Evolutionary conservation across 805 yeast genomes (phyloP).

Genomic region (Kodamaea leandrae): DNA sequence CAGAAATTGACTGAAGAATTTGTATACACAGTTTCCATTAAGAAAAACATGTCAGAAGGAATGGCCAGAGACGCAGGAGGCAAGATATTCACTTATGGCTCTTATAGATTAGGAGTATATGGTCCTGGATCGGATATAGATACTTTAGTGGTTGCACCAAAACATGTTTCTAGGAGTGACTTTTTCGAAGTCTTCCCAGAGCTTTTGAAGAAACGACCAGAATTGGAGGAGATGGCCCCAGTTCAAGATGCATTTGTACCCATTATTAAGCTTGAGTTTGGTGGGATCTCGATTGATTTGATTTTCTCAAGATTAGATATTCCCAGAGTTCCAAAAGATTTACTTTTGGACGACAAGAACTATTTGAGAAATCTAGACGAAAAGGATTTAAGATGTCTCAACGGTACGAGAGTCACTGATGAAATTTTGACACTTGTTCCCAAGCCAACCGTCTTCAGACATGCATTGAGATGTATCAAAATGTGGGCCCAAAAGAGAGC

Average conservation of each 20-base stretch:
- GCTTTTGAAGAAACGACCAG: slow-evolving; percentile 68
- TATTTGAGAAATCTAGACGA: slow-evolving; percentile 86
- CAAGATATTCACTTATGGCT: slow-evolving; percentile 93
- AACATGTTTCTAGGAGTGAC: slow-evolving; percentile 87
- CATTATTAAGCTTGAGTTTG: slow-evolving; percentile 82
- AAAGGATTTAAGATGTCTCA: slow-evolving; percentile 81
- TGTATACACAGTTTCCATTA: slow-evolving; percentile 75
- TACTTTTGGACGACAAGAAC: slow-evolving; percentile 82
- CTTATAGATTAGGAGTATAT: slow-evolving; percentile 91
- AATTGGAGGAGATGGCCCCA: slow-evolving; percentile 84
- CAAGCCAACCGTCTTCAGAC: slow-evolving; percentile 86
- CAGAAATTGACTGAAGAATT: slow-evolving; percentile 78
- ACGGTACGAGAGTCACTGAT: slow-evolving; percentile 97
- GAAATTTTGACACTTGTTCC: slow-evolving; percentile 89
- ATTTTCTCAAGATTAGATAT: slow-evolving; percentile 80
- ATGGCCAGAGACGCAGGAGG: slow-evolving; percentile 99
- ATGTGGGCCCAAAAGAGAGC: slow-evolving; percentile 97
- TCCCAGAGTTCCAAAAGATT: slow-evolving; percentile 73
- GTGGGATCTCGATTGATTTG: slow-evolving; percentile 91
- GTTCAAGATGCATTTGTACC: slow-evolving; percentile 99
- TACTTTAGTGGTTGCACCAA: slow-evolving; percentile 94
- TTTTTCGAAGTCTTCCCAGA: slow-evolving; percentile 80
- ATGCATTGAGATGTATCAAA: slow-evolving; percentile 88
- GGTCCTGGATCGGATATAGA: slow-evolving; percentile 99
- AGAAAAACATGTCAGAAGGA: slow-evolving; percentile 92